Evolutionary conservation across 805 yeast genomes (phyloP), one percentile per base, ranked within the genome.

Genomic region (Cyberlindnera sargentensis): DNA sequence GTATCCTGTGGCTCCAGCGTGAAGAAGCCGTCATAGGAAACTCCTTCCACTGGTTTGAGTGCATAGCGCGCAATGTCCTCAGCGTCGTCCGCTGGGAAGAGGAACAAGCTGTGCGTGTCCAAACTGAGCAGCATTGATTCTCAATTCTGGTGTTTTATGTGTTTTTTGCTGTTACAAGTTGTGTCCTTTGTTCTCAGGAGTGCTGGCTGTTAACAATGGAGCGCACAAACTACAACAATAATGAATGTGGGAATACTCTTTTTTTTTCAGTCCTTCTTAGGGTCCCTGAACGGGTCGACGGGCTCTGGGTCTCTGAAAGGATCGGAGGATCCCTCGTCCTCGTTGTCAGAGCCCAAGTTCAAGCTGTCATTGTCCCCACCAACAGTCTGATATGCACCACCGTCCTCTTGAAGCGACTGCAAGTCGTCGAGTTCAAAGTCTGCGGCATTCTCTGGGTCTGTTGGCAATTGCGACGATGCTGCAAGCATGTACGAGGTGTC

Each of bases 401-500:
- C 34, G 29, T 61, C 71, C 25, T 67, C 70, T 23, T 67, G 66
- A 40, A 72, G 38, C 3, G 73, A 68, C 46, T 71, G 71, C 35
- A 78, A 54, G 45, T 78, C 80, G 47, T 78, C 83, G 40, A 78
- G 65, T 53, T 79, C 84, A 54, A 78, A 78, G 57, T 79, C 84
- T 36, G 78, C 89, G 9, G 76, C 84, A 32, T 76, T 81, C 45
- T 72, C 74, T 48, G 83, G 86, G 47, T 82, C 93, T 7, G 84
- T 84, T 51, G 96, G 93, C 37, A 93, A 71, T 66, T 93, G 98
- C 42, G 88, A 87, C 3, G 96, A 86, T 49, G 90, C 90, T 9
- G 97, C 98, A 58, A 93, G 76, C 78, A 95, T 82, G 57, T 90
- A 85, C 45, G 96, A 89, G 34, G 95, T 88, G 53, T 84, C 93